Evolutionary conservation across 352 stramenopile genomes (phyloP), one percentile per base, ranked within the genome.

Genomic region (Pythium dissotocum): DNA sequence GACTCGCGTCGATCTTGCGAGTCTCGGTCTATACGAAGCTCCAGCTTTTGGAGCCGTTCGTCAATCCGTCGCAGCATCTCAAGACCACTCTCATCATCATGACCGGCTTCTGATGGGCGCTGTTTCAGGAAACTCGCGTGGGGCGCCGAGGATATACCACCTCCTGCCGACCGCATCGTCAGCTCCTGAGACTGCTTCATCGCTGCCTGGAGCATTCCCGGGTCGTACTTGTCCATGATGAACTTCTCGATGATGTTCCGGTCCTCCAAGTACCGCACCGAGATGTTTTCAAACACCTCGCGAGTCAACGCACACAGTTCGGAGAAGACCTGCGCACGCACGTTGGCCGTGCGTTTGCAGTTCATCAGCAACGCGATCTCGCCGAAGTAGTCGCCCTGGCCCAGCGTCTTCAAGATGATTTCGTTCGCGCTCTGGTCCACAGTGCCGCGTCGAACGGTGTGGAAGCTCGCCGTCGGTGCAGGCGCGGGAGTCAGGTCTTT

Each of bases 211-310:
- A 94, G 66, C 81, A 94, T 91, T 0, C 70, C 63, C 1, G 84
- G 82, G 42, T 94, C 83, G 70, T 94, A 93, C 61, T 91, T 91
- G 73, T 93, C 80, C 75, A 92, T 91, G 68, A 94, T 94, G 63
- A 93, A 90, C 62, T 90, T 88, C 58, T 94, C 86, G 28, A 93
- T 94, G 57, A 92, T 88, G 35, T 69, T 85, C 16, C 86, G 82
- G 40, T 94, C 86, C 36, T 94, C 86, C 16, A 91, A 69, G 63
- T 92, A 94, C 0, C 85, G 82, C 38, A 83, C 64, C 14, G 83
- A 91, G 26, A 94, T 91, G 46, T 56, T 88, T 52, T 94, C 84
- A 67, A 94, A 94, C 4, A 89, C 76, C 28, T 92, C 83, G 7
- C 86, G 77, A 1, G 86, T 91, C 8, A 92, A 65, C 8, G 83